Conservation (phyloP, 1,284 basidiomycete species). For the Cutaneotrichosporon sp. region DNA sequence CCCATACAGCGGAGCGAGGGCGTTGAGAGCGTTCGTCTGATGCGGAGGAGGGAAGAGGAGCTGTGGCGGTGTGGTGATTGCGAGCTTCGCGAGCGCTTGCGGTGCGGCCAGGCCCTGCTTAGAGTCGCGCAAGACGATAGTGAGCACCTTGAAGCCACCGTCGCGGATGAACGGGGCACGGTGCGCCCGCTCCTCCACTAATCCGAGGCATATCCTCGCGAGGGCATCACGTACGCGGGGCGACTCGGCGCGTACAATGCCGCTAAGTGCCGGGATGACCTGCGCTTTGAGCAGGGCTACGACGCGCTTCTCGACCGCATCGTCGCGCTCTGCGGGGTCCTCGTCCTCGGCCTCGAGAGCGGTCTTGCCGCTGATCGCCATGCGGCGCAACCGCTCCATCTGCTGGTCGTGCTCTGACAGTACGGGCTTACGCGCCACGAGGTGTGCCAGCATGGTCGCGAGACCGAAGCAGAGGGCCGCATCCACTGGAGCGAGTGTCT, state of each 20-base stretch:
- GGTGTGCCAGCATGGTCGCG: slow-evolving; percentile 69
- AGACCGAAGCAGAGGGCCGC: slow-evolving; percentile 69
- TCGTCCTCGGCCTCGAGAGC: slow-evolving; percentile 31
- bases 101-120: slow-evolving; percentile 64
- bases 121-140: slow-evolving; percentile 58
- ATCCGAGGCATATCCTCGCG: slow-evolving; percentile 63
- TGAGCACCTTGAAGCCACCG: slow-evolving; percentile 74
- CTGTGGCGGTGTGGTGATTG: slow-evolving; percentile 84
- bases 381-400: slow-evolving; percentile 68
- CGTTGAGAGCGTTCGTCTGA: slow-evolving; percentile 71
- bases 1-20: slow-evolving; percentile 70
- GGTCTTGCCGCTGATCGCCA: slow-evolving; percentile 61
- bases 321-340: slow-evolving; percentile 57
- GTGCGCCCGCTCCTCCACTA: slow-evolving; percentile 73
- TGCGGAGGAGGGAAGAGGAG: slow-evolving; percentile 75
- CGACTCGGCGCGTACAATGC: slow-evolving; percentile 58
- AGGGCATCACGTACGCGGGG: slow-evolving; percentile 51
- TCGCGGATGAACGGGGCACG: slow-evolving; percentile 76
- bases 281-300: slow-evolving; percentile 58
- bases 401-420: slow-evolving; percentile 76
- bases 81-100: slow-evolving; percentile 87
- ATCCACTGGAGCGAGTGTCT: slow-evolving; percentile 30
- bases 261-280: slow-evolving; percentile 63
- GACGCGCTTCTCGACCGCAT: slow-evolving; percentile 37
- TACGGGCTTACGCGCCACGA: slow-evolving; percentile 67